A percentile compares a stretch with the other conserved stretches of the same genome.
Evolutionary conservation across 768 basidiomycete species (phyloP).

Genomic region (Pulveroboletus sp.): DNA sequence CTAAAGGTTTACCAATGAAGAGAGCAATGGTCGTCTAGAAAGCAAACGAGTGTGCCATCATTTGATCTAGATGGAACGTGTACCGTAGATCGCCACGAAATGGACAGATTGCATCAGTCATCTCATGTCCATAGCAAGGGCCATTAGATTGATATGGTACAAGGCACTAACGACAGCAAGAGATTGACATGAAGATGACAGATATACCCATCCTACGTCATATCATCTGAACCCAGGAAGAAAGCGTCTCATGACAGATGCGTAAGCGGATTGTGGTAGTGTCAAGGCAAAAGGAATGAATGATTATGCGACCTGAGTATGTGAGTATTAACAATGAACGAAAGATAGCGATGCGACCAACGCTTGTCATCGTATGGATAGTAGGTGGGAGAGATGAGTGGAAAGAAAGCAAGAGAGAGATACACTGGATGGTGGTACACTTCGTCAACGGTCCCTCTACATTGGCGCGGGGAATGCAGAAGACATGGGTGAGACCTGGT

Average conservation of each 20-base stretch:
- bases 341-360: slow-evolving; percentile 25
- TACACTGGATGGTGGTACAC: slow-evolving; percentile 17
- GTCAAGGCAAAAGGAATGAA: slow-evolving; percentile 11
- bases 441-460: slow-evolving; percentile 22
- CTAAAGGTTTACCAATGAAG: slow-evolving; percentile 45
- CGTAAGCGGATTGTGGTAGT: slow-evolving; percentile 16
- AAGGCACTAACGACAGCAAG: slow-evolving; percentile 18
- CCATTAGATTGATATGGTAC: slow-evolving; percentile 25
- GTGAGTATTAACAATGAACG: slow-evolving; percentile 29
- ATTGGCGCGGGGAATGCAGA: slow-evolving; percentile 64
- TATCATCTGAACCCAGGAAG: slow-evolving; percentile 11
- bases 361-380: slow-evolving; percentile 19
- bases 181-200: slow-evolving; percentile 15
- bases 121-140: not conserved
- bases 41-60: not conserved
- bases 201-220: slow-evolving; percentile 12
- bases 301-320: slow-evolving; percentile 15
- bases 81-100: no score
- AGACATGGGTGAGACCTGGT: slow-evolving; percentile 73
- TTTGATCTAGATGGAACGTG: no score
- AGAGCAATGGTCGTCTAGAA: not conserved
- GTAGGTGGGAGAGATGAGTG: slow-evolving; percentile 20
- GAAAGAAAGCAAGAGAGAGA: slow-evolving; percentile 18
- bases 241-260: slow-evolving; percentile 12
- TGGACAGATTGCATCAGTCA: not conserved